Percentiles rank a stretch among this genome's conserved stretches.
These are phyloP conservation scores for Amyloporia xantha DNA, from an alignment of 768 basidiomycete genomes.

Conservation along the genomic window DNA sequence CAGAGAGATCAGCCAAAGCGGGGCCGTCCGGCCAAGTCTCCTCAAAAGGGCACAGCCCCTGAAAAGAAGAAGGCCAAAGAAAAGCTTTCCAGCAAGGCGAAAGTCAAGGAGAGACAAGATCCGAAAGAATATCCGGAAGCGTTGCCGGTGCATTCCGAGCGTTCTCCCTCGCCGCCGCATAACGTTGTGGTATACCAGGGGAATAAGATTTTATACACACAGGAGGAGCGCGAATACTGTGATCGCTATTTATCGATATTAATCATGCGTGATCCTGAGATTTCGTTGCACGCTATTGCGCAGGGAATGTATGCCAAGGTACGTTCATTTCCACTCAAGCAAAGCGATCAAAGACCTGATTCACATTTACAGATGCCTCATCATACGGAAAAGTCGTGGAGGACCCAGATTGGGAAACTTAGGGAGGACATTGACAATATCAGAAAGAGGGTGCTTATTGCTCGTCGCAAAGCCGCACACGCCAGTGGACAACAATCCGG, in stretches of 20 bases:
- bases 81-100: neutral
- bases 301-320: constrained; percentile 42
- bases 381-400: constrained; percentile 50
- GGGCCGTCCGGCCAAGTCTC: neutral
- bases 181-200: neutral
- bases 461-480: constrained; percentile 34
- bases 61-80: constrained; percentile 1
- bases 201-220: constrained; percentile 34
- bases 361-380: constrained; percentile 49
- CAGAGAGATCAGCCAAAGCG: neutral
- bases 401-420: constrained; percentile 27
- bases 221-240: constrained; percentile 44
- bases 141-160: neutral
- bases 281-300: constrained; percentile 32
- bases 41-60: neutral
- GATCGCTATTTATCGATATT: constrained; percentile 38
- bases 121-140: neutral
- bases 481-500: neutral
- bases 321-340: neutral
- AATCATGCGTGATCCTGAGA: constrained; percentile 40
- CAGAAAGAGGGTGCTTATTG: constrained; percentile 45
- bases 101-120: neutral
- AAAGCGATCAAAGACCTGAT: neutral
- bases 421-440: constrained; percentile 38
- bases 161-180: constrained; percentile 13